Percentiles rank a stretch among this genome's conserved stretches.
These are phyloP conservation scores for Apophysomyces trapeziformis DNA, from an alignment of 371 early-diverging fungal species.

Conservation along the genomic window DNA sequence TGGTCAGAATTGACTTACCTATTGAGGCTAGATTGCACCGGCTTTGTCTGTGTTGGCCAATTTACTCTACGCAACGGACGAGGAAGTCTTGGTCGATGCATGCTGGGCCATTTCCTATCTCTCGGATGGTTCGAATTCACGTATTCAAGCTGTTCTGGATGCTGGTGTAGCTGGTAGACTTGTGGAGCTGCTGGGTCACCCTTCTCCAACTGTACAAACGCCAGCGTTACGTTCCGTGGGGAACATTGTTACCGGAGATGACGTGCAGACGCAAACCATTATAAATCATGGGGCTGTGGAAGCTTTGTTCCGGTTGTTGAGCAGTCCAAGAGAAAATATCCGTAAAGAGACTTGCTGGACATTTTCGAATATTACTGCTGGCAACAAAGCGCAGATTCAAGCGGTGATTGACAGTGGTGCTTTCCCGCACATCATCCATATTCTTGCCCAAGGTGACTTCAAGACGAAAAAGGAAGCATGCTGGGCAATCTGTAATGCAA, in stretches of 20 bases:
- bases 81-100: slow-evolving; percentile 95
- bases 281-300: slow-evolving; percentile 88
- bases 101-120: slow-evolving; percentile 99
- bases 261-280: slow-evolving; percentile 94
- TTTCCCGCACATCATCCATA: slow-evolving; percentile 88
- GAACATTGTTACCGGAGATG: slow-evolving; percentile 99
- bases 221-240: slow-evolving; percentile 99
- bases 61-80: slow-evolving; percentile 88
- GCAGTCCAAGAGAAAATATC: slow-evolving; percentile 89
- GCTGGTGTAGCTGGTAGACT: slow-evolving; percentile 89
- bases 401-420: slow-evolving; percentile 93
- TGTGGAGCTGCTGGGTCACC: slow-evolving; percentile 89
- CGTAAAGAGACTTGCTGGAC: slow-evolving; percentile 99
- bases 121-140: slow-evolving; percentile 93
- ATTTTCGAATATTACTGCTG: slow-evolving; percentile 99
- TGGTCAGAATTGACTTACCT: neutral
- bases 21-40: slow-evolving; percentile 69
- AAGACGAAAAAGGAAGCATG: slow-evolving; percentile 72
- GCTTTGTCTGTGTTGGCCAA: slow-evolving; percentile 88
- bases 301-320: slow-evolving; percentile 79
- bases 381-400: slow-evolving; percentile 93
- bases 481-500: slow-evolving; percentile 96
- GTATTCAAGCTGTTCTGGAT: slow-evolving; percentile 95
- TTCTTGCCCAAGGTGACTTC: slow-evolving; percentile 70
- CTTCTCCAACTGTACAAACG: slow-evolving; percentile 87